Evolutionary conservation across 2,329 filamentous ascomycete species (phyloP).

Genomic region (Torrubiella hemipterigena): DNA sequence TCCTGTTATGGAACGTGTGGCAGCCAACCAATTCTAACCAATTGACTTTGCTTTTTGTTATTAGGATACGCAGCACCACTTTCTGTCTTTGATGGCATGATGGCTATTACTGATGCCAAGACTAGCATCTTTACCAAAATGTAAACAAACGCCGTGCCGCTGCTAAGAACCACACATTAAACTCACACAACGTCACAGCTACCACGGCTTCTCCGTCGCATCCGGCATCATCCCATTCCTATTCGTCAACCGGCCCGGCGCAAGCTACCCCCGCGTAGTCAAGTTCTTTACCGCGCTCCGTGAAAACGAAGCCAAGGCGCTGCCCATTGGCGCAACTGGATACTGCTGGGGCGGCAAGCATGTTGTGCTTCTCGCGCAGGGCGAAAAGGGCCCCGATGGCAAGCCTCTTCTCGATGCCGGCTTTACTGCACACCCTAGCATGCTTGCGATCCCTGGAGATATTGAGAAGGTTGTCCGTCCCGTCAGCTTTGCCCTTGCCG

Average conservation of each 20-base stretch:
- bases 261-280: slow-evolving; percentile 20
- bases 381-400: slow-evolving; percentile 17
- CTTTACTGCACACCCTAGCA: slow-evolving; percentile 41
- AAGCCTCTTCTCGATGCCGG: slow-evolving; percentile 34
- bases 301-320: slow-evolving; percentile 14
- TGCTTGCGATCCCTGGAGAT: slow-evolving; percentile 33
- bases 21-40: background rate
- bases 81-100: slow-evolving; percentile 17
- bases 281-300: slow-evolving; percentile 24
- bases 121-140: slow-evolving; percentile 15
- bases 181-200: slow-evolving; percentile 8
- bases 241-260: slow-evolving; percentile 16
- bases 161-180: too few species aligned
- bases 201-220: slow-evolving; percentile 13
- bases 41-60: background rate
- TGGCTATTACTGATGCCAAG: too few species aligned
- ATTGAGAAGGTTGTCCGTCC: slow-evolving; percentile 31
- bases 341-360: slow-evolving; percentile 55
- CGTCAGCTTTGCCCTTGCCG: slow-evolving; percentile 32
- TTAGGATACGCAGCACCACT: slow-evolving; percentile 18
- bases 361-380: slow-evolving; percentile 32
- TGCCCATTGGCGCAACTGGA: slow-evolving; percentile 38
- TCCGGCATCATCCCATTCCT: slow-evolving; percentile 19
- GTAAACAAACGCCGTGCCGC: slow-evolving; percentile 12
- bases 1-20: background rate